A percentile compares a stretch with the other conserved stretches of the same genome.
phyloP scores from a whole-genome alignment of 2,329 filamentous ascomycete genomes.

The Corynespora cassiicola region DNA sequence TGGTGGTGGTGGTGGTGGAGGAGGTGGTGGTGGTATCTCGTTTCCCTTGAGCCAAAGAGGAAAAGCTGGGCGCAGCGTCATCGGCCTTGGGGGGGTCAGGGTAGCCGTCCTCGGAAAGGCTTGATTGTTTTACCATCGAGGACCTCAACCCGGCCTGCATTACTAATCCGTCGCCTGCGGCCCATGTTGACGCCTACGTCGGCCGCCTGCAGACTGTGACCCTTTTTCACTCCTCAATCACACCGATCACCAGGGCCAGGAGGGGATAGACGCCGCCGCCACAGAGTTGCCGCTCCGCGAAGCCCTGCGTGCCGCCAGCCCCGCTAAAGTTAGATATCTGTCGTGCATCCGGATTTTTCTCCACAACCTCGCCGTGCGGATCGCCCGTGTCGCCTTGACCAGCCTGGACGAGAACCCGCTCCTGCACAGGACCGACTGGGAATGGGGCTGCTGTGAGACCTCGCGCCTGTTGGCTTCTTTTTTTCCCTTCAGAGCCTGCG shows the following conservation, averaged over 20 bases:
- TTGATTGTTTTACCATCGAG: slow-evolving; percentile 2
- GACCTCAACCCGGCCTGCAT: slow-evolving; percentile 9
- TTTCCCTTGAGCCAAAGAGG: slow-evolving; percentile 10
- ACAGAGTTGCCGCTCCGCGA: slow-evolving; percentile 7
- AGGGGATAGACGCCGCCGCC: slow-evolving; percentile 1
- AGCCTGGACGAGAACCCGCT: slow-evolving; percentile 17
- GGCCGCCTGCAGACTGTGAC: slow-evolving; percentile 1
- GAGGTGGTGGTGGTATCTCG: too few relatives aligned
- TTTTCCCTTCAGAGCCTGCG: neutral
- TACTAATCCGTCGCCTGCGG: slow-evolving; percentile 15
- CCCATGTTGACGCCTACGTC: slow-evolving; percentile 6
- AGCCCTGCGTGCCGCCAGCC: slow-evolving; percentile 25
- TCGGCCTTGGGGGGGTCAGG: slow-evolving; percentile 12
- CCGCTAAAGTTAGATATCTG: slow-evolving; percentile 40
- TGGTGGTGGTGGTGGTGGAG: too few relatives aligned
- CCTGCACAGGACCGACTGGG: slow-evolving; percentile 19
- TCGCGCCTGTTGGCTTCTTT: slow-evolving; percentile 15
- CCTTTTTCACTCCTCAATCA: slow-evolving; percentile 9
- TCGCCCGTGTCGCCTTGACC: slow-evolving; percentile 25
- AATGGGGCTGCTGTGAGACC: slow-evolving; percentile 43
- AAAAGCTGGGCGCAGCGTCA: slow-evolving; percentile 11
- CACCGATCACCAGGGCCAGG: slow-evolving; percentile 11
- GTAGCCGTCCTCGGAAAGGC: slow-evolving; percentile 10
- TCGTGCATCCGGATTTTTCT: slow-evolving; percentile 38
- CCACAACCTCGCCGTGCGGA: slow-evolving; percentile 30